Conservation (phyloP, 1,139 yeast genomes). For the Geotrichum aggregatum region DNA sequence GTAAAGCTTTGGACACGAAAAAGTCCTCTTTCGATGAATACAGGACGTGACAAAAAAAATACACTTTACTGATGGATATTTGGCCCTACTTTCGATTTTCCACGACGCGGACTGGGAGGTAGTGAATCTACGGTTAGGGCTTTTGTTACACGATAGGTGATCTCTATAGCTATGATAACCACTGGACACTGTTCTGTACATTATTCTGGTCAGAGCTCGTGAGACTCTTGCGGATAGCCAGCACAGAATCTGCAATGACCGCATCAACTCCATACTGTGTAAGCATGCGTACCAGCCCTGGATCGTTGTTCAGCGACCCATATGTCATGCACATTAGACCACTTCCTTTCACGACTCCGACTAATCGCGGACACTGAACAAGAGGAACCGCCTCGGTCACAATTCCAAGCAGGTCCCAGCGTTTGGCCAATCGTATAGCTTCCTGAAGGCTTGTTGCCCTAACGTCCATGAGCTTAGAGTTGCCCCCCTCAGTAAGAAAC, state of each 20-base stretch:
- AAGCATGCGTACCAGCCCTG: slow-evolving; percentile 78
- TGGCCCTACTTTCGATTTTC: too few species aligned
- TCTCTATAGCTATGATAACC: too few species aligned
- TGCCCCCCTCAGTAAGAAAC: slow-evolving; percentile 85
- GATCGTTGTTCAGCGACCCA: slow-evolving; percentile 80
- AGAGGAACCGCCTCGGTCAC: slow-evolving; percentile 86
- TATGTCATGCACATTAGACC: slow-evolving; percentile 96
- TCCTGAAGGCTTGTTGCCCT: slow-evolving; percentile 85
- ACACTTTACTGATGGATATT: too few species aligned
- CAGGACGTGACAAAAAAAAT: too few species aligned
- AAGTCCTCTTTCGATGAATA: too few species aligned
- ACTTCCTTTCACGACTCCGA: slow-evolving; percentile 79
- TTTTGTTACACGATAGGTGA: too few species aligned
- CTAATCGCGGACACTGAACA: slow-evolving; percentile 81
- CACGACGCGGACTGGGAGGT: too few species aligned
- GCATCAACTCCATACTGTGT: slow-evolving; percentile 97
- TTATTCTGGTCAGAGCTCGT: not conserved
- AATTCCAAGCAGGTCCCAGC: slow-evolving; percentile 89
- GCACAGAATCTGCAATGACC: slow-evolving; percentile 89
- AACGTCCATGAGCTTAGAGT: slow-evolving; percentile 76
- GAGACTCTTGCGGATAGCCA: slow-evolving; percentile 85
- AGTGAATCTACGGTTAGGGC: too few species aligned
- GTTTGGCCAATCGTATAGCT: slow-evolving; percentile 84
- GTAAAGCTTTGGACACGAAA: too few species aligned
- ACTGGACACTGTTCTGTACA: too few species aligned